A percentile compares a stretch with the other conserved stretches of the same genome.
Evolutionary conservation across 1,139 yeast species (phyloP).

Genomic region (Hansenula sp.): DNA sequence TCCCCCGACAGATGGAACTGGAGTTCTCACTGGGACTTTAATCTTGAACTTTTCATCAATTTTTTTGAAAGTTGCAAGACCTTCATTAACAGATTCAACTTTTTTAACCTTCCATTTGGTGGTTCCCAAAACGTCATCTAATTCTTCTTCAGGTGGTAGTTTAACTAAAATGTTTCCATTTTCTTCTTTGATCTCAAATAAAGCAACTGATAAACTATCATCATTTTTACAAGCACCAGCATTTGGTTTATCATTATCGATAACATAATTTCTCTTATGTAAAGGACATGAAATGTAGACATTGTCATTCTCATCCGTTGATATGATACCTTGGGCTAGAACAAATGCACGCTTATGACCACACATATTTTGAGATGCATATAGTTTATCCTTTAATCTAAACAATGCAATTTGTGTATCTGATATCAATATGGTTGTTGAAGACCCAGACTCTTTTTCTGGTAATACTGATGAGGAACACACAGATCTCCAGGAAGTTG

Average conservation of each 20-base stretch:
- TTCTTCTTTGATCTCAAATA: conserved; percentile 28
- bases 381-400: conserved; percentile 25
- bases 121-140: conserved; percentile 29
- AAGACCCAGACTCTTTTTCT: conserved; percentile 26
- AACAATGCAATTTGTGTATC: conserved; percentile 32
- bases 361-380: conserved; percentile 33
- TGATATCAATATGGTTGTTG: conserved; percentile 27
- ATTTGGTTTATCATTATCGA: conserved; percentile 19
- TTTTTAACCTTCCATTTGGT: conserved; percentile 27
- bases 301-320: conserved; percentile 25
- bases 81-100: conserved; percentile 13
- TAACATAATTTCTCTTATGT: conserved; percentile 28
- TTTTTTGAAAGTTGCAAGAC: conserved; percentile 7
- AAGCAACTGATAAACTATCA: conserved; percentile 25
- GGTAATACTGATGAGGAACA: conserved; percentile 25
- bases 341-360: conserved; percentile 30
- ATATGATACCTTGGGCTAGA: conserved; percentile 27
- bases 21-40: conserved; percentile 17
- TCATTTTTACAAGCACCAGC: conserved; percentile 28
- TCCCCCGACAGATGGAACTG: conserved; percentile 9
- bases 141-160: conserved; percentile 27
- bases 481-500: conserved; percentile 24
- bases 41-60: conserved; percentile 17
- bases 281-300: conserved; percentile 31
- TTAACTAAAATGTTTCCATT: conserved; percentile 23